Evolutionary conservation across 305 asterid species (phyloP), one percentile per base, ranked within the genome.

Genomic region (Fraxinus paxiana): DNA sequence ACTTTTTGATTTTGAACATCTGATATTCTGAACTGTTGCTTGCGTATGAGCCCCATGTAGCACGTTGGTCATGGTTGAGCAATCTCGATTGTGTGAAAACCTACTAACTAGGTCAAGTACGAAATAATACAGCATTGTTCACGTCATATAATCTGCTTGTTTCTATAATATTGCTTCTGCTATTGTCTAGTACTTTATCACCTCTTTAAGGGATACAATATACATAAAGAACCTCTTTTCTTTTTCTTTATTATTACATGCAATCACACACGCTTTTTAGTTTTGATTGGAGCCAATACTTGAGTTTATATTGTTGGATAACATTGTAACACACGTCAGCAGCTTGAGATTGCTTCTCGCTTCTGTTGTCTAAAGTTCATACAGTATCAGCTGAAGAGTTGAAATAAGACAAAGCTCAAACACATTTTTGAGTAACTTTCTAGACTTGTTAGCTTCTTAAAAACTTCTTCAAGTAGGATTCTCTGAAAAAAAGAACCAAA

Each of bases 1-100:
- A 75, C 30, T 51, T 63, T 20, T 46, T 71, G 56, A 75, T 67
- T 77, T 73, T n/a, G 37, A 24, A 46, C 38, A 46, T 65, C 6
- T 51, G 46, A 56, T 77, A 41, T 35, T 81, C 73, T 18, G 70
- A 43, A 61, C 54, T 63, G 78, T 80, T 77, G 24, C 61, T 81
- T 65, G 74, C 4, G n/a, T 13, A 43, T 59, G 80, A 37, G 79
- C 26, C 79, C 59, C 31, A n/a, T 79, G 59, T 61, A 80, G 77
- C 73, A 48, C 34, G 38, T 10, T 84, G 24, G 20, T 54, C 56
- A 71, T 73, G 35, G 83, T 80, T 72, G 65, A 67, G 67, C 41
- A 69, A 54, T 31, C 41, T 80, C 79, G 54, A 10, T 34, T 67
- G 35, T 67, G 73, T 12, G 20, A n/a, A 67, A 28, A 67, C 20